Evolutionary conservation across 169 alveolate genomes (phyloP), one percentile per base, ranked within the genome.

Genomic region (Cryptosporidium baileyi): DNA sequence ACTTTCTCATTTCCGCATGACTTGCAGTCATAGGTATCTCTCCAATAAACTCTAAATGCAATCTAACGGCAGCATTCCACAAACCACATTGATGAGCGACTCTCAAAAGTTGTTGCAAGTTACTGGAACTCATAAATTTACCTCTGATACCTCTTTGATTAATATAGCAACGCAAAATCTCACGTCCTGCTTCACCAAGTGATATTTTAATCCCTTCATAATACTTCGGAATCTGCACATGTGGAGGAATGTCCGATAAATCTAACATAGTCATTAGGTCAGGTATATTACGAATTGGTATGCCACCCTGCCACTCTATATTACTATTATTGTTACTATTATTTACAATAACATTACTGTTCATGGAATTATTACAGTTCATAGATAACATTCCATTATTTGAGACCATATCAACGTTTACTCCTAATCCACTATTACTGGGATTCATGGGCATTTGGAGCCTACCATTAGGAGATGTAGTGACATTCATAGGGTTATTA

Each of bases 21-120:
- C 85, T 74, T 5, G 85, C 85, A 41, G 85, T 74, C 85, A 74
- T 74, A n/a, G 85, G 85, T 24, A 74, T 74, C 41, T 74, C 85
- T 8, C 85, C 85, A 74, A 74, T 74, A 43, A 74, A 74, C 57
- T 74, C 85, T 38, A 74, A 74, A 38, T 74, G 85, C 60, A 74
- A 41, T 34, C 85, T 51, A 7, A 74, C 85, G 34, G 85, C 85
- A 40, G 85, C 85, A 30, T 74, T 74, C 85, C 85, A 74, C 9
- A 74, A 22, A 17, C 85, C 85, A 74, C 85, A 74, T 54, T 74
- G 85, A 57, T 74, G 85, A 24, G 85, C 85, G 36, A 74, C 85
- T 36, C 85, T 74, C 17, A 74, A n/a, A n/a, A 74, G 22, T 22
- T 74, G 85, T 38, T 74, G 85, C 8, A 74, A 59, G 15, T 74